Percentiles rank a stretch among this genome's conserved stretches.
Evolutionary conservation across 129 eudicot species (phyloP).

Genomic region (Centella asiatica): DNA sequence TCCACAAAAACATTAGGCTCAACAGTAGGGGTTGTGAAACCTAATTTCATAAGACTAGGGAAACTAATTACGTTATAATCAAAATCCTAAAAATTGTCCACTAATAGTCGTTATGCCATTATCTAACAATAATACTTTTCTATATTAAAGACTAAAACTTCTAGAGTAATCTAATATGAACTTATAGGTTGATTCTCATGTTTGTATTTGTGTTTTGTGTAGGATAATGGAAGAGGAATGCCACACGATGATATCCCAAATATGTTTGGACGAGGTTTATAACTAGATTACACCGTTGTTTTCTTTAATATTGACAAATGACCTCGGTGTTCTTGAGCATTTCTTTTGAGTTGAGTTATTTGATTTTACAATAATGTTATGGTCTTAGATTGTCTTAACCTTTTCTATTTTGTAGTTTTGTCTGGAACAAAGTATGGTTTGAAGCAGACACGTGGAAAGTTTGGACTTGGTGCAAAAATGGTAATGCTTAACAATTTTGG

Average conservation of each 20-base stretch:
- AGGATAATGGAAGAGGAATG: conserved; percentile 99
- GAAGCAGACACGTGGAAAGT: conserved; percentile 98
- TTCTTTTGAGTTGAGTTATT: too few species aligned
- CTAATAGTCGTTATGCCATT: too few species aligned
- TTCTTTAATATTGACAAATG: not conserved
- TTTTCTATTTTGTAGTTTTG: conserved; percentile 49
- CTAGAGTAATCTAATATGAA: too few species aligned
- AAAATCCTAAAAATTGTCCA: too few species aligned
- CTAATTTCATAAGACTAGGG: too few species aligned
- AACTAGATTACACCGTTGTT: conserved; percentile 7
- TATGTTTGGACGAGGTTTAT: conserved; percentile 96
- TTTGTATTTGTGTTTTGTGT: conserved; percentile 15
- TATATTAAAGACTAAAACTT: too few species aligned
- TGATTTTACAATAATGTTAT: not conserved
- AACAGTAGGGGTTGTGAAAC: too few species aligned
- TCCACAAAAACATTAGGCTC: too few species aligned
- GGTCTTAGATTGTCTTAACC: conserved; percentile 8
- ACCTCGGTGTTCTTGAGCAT: too few species aligned
- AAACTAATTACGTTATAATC: too few species aligned
- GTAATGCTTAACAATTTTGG: conserved; percentile 30
- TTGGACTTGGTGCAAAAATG: conserved; percentile 99
- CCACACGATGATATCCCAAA: conserved; percentile 97
- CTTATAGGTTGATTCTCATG: conserved; percentile 1
- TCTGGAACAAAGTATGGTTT: conserved; percentile 98
- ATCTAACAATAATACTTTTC: too few species aligned